These are phyloP conservation scores for Cyberlindnera petersonii DNA, from an alignment of 805 yeast genomes.

Conservation along the genomic window DNA sequence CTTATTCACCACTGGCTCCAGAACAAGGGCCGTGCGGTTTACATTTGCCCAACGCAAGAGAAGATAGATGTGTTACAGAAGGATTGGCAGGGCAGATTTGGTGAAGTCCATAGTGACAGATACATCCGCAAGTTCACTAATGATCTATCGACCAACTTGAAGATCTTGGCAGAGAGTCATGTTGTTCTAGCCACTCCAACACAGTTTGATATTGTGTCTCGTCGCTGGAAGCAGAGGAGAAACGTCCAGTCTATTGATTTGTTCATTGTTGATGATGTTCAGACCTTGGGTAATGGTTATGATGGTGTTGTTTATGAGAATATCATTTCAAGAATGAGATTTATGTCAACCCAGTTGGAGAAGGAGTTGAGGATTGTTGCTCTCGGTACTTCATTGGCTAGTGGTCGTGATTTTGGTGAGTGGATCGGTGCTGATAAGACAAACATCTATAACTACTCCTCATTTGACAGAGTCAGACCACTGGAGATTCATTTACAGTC, in stretches of 20 bases:
- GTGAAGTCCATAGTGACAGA: slow-evolving; percentile 53
- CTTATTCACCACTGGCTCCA: slow-evolving; percentile 68
- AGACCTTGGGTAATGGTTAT: slow-evolving; percentile 53
- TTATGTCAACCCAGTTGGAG: slow-evolving; percentile 65
- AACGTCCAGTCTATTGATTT: slow-evolving; percentile 65
- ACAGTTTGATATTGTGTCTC: slow-evolving; percentile 68
- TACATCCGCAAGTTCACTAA: slow-evolving; percentile 48
- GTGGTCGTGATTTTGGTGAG: slow-evolving; percentile 72
- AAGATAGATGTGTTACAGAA: slow-evolving; percentile 43
- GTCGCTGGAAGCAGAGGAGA: slow-evolving; percentile 79
- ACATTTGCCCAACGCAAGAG: slow-evolving; percentile 61
- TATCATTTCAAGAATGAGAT: slow-evolving; percentile 64
- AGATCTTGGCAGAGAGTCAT: slow-evolving; percentile 55
- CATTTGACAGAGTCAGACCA: slow-evolving; percentile 53
- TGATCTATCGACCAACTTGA: slow-evolving; percentile 51
- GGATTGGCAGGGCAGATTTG: slow-evolving; percentile 52
- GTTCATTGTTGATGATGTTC: slow-evolving; percentile 71
- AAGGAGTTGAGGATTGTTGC: slow-evolving; percentile 60
- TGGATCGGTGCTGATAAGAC: slow-evolving; percentile 76
- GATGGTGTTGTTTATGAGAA: slow-evolving; percentile 67
- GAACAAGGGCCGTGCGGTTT: slow-evolving; percentile 66
- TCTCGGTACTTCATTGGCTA: slow-evolving; percentile 64
- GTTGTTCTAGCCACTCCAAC: slow-evolving; percentile 73
- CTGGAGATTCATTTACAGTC: slow-evolving; percentile 55
- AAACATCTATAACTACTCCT: slow-evolving; percentile 65